Conservation (phyloP, 208 protist genomes). For the Leishmania mexicana region DNA sequence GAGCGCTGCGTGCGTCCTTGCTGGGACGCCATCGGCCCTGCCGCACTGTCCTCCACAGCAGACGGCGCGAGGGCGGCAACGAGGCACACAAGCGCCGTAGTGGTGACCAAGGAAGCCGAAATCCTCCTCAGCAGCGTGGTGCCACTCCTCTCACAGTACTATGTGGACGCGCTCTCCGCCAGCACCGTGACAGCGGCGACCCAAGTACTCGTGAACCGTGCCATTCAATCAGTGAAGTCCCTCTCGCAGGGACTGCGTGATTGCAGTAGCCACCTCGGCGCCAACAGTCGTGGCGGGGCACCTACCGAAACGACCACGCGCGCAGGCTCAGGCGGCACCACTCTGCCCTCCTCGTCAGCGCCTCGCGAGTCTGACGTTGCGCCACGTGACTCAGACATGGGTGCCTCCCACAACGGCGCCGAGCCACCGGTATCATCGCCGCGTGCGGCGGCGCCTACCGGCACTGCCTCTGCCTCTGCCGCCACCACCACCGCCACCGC, state of each 20-base stretch:
- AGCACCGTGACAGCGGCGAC: slow-evolving; percentile 18
- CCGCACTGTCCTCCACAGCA: not conserved
- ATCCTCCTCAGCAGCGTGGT: slow-evolving; percentile 23
- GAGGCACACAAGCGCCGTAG: not conserved
- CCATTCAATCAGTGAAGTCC: slow-evolving; percentile 23
- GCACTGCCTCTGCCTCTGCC: not conserved
- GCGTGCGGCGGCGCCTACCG: not conserved
- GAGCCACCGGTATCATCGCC: not conserved
- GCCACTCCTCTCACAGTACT: slow-evolving; percentile 36
- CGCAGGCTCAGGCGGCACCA: not conserved
- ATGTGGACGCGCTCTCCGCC: slow-evolving; percentile 17
- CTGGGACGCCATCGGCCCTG: not conserved
- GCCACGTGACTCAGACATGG: not conserved
- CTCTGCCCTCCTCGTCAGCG: not conserved
- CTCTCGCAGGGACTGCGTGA: slow-evolving; percentile 10
- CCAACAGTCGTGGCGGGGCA: not conserved
- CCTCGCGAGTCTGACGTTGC: not conserved
- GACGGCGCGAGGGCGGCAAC: not conserved
- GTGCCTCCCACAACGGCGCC: not conserved
- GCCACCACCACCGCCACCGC: not conserved
- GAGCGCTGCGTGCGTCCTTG: slow-evolving; percentile 20
- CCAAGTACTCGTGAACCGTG: slow-evolving; percentile 34
- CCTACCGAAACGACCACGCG: not conserved
- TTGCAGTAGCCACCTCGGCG: not conserved
- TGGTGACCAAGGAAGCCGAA: slow-evolving; percentile 13